phyloP scores from a whole-genome alignment of 345 rosid genomes.

The Capsella bursapastoris region DNA sequence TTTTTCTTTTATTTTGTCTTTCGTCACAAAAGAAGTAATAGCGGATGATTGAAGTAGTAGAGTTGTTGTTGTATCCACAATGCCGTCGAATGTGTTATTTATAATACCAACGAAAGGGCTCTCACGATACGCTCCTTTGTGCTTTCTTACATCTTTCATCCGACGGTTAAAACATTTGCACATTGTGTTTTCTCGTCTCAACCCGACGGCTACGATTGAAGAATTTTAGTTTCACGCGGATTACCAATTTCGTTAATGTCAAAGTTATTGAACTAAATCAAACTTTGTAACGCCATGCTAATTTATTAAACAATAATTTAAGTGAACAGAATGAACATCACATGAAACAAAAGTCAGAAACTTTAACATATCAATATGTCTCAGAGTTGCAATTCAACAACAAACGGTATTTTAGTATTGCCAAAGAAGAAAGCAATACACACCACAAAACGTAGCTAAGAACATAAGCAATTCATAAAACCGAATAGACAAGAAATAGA shows the following conservation, averaged over 20 bases:
- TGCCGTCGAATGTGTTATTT: constrained; percentile 47
- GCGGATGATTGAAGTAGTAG: constrained; percentile 12
- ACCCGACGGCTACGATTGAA: constrained; percentile 52
- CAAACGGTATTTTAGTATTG: constrained; percentile 13
- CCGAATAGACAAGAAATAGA: not conserved
- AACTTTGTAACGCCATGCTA: no score
- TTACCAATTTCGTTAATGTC: constrained; percentile 8
- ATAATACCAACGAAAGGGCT: constrained; percentile 9
- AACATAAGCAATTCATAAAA: constrained; percentile 16
- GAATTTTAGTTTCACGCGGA: constrained; percentile 47
- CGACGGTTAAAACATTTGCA: constrained; percentile 47
- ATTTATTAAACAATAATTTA: no score
- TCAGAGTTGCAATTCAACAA: not conserved
- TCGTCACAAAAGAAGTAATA: not conserved
- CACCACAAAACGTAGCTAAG: constrained; percentile 17
- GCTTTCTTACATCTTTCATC: constrained; percentile 48
- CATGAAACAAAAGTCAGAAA: not conserved
- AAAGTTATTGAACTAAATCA: no score
- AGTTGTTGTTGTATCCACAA: not conserved
- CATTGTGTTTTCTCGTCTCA: constrained; percentile 60
- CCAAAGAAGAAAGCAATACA: constrained; percentile 26
- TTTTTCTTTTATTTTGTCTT: not conserved
- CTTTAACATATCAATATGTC: constrained; percentile 16
- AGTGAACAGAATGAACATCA: not conserved
- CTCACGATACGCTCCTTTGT: constrained; percentile 51